Evolutionary conservation across 2,329 filamentous ascomycete species (phyloP), one percentile per base, ranked within the genome.

Genomic region (Sordariomycetes sp.): DNA sequence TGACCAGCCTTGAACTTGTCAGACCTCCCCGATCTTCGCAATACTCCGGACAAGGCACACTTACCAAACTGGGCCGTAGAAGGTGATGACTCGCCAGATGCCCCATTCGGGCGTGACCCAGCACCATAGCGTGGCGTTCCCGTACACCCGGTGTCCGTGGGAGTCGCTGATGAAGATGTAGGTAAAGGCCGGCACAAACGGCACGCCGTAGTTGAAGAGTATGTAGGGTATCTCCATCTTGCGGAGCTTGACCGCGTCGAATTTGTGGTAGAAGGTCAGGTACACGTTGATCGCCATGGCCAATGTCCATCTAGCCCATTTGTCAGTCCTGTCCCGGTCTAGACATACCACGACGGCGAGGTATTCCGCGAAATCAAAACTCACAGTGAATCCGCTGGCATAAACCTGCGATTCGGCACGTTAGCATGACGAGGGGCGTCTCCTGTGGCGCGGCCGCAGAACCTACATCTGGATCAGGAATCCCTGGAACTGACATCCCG

Each of bases 211-310:
- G 68, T 86, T 89, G 58, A 76, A 64, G 1, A 83, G 16, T 1
- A 88, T 66, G 63, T 92, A 92, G 61, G 78, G 83, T 57, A 82
- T 78, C 66, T 92, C 88, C 64, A 91, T 76, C 50, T 69, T 74
- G 18, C 80, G 81, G 22, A 93, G 74, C 58, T 80, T 78, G 1
- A 75, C 69, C 0, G 83, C 79, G 60, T 86, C 81, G 65, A 83
- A 90, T 61, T 85, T 85, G 62, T 76, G 76, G 69, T 89, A 90
- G 66, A 92, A 89, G 0, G 88, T 90, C 11, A 92, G 72, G 68
- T 88, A 88, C 58, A 93, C 88, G 67, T 92, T 93, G 63, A 84
- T 76, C 1, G 88, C 87, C 88, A 93, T 92, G 57, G 84, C 83
- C 61, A 90, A 75, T 1, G 86, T 86, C 87, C 85, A 90, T 40